A percentile compares a stretch with the other conserved stretches of the same genome.
Conservation (phyloP, 2,329 filamentous ascomycete genomes). For the Sordariomycetes sp. region DNA sequence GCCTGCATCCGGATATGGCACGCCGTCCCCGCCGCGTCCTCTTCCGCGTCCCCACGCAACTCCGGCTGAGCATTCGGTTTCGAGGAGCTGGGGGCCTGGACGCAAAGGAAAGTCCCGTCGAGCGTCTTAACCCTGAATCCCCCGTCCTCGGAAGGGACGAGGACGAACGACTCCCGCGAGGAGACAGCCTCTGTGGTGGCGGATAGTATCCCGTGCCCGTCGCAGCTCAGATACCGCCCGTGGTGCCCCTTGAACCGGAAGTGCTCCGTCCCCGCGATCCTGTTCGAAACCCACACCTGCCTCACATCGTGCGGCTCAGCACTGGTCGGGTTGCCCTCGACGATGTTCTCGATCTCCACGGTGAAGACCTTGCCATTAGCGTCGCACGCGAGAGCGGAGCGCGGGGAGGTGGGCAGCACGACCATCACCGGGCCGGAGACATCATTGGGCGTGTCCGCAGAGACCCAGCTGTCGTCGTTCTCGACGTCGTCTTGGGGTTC, state of each 20-base stretch:
- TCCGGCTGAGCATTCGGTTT: conserved; percentile 44
- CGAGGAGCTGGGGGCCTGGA: conserved; percentile 40
- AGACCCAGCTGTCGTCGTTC: conserved; percentile 85
- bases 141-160: conserved; percentile 27
- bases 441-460: conserved; percentile 63
- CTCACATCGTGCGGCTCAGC: conserved; percentile 93
- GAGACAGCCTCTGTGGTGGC: conserved; percentile 75
- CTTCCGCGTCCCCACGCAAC: conserved; percentile 66
- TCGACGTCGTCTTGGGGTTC: conserved; percentile 24
- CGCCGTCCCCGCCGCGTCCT: conserved; percentile 57
- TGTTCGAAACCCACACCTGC: conserved; percentile 89
- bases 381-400: conserved; percentile 74
- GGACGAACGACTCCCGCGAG: conserved; percentile 68
- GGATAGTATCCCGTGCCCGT: conserved; percentile 68
- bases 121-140: conserved; percentile 65
- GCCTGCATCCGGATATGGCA: conserved; percentile 88
- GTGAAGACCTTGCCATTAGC: conserved; percentile 79
- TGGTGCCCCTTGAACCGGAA: conserved; percentile 86
- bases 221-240: conserved; percentile 77
- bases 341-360: conserved; percentile 72
- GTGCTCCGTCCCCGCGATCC: conserved; percentile 68
- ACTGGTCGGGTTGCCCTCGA: conserved; percentile 70
- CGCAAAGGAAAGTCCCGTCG: conserved; percentile 58
- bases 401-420: conserved; percentile 64
- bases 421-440: conserved; percentile 75